Evolutionary conservation across 2,329 filamentous ascomycete genomes (phyloP).

Genomic region (Calonectria multiphialidica): DNA sequence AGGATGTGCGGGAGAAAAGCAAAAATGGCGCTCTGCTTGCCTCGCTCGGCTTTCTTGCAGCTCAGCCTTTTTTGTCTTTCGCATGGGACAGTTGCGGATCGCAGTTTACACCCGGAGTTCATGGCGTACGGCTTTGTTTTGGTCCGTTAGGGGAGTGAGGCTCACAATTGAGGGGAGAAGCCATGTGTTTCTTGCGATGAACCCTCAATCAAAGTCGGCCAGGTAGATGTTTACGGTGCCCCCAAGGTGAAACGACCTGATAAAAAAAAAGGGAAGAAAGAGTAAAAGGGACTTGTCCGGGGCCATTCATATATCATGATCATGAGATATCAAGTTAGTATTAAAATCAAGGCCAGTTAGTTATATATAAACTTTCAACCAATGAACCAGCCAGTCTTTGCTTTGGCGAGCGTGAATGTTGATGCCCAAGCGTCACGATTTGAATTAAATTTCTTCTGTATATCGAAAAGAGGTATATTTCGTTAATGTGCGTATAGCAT

Average conservation of each 20-base stretch:
- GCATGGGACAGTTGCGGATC: conserved; percentile 33
- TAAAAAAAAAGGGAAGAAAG: conserved; percentile 3
- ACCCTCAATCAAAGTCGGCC: conserved; percentile 28
- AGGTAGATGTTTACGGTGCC: conserved; percentile 39
- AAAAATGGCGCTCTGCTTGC: conserved; percentile 40
- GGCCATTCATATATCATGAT: conserved; percentile 40
- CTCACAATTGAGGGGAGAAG: conserved; percentile 5
- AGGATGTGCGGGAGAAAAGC: neutral
- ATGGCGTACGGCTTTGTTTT: conserved; percentile 42
- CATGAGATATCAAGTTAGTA: conserved; percentile 32
- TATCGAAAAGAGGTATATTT: conserved; percentile 46
- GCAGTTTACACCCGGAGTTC: conserved; percentile 47
- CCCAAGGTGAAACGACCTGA: conserved; percentile 8
- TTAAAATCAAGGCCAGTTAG: conserved; percentile 27
- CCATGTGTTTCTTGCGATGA: conserved; percentile 34
- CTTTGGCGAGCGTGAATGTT: neutral
- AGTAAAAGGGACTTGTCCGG: conserved; percentile 16
- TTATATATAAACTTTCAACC: neutral
- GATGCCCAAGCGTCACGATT: too few species aligned
- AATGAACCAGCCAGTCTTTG: neutral
- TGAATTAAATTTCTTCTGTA: conserved; percentile 19
- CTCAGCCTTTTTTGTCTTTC: conserved; percentile 41
- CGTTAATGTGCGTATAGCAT: conserved; percentile 37
- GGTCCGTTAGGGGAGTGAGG: conserved; percentile 21
- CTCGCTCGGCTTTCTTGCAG: conserved; percentile 32